These are phyloP conservation scores for Nicotiana noctiflora DNA, from an alignment of 257 asterid genomes.

Conservation along the genomic window DNA sequence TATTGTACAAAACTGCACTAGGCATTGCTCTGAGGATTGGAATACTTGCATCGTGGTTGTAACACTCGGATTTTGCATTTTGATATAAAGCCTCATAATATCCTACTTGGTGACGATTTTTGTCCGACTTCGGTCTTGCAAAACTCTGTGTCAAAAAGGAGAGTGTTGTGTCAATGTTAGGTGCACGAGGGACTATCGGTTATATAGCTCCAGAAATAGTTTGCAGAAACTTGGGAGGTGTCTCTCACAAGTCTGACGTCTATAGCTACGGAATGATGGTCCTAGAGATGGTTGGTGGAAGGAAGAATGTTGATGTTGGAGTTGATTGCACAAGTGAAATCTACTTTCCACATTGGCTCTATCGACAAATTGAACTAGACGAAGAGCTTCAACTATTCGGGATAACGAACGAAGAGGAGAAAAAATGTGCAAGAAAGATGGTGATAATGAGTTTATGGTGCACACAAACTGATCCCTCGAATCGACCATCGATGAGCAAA, in stretches of 20 bases:
- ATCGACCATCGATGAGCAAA: constrained; percentile 23
- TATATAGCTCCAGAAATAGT: constrained; percentile 36
- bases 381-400: background rate
- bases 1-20: constrained; percentile 14
- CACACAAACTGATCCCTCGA: constrained; percentile 29
- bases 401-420: constrained; percentile 16
- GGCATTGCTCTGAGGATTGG: constrained; percentile 37
- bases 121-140: constrained; percentile 37
- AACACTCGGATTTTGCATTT: constrained; percentile 24
- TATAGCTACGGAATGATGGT: constrained; percentile 39
- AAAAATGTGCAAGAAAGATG: constrained; percentile 21
- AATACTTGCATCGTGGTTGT: constrained; percentile 30
- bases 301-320: background rate
- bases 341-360: constrained; percentile 25
- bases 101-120: constrained; percentile 23
- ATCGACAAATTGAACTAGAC: constrained; percentile 17
- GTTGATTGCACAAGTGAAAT: constrained; percentile 6
- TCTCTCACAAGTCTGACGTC: constrained; percentile 36
- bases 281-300: constrained; percentile 12
- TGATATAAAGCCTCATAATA: constrained; percentile 37
- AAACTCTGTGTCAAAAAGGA: constrained; percentile 21
- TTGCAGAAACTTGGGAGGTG: constrained; percentile 25
- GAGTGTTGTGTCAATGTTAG: constrained; percentile 23
- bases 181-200: constrained; percentile 35
- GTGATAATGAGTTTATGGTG: constrained; percentile 41